Evolutionary conservation across 306 rosid genomes (phyloP).

Genomic region (Dicorynia guianensis): DNA sequence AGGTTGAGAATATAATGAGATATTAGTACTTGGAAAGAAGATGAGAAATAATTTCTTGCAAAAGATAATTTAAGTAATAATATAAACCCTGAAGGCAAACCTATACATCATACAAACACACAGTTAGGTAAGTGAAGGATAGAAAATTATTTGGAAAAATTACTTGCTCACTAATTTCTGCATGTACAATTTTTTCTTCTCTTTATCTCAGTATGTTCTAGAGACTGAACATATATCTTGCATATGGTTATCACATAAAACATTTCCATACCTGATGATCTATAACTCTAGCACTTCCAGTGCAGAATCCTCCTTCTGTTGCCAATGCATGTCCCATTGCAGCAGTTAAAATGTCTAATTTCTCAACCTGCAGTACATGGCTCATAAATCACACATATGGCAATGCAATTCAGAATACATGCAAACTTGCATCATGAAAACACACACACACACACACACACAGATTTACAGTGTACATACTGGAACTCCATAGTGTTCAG

Average conservation of each 20-base stretch:
- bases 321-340: conserved; percentile 99
- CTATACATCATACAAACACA: conserved; percentile 30
- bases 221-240: conserved; percentile 14
- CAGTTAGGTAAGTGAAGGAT: background rate
- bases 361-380: conserved; percentile 70
- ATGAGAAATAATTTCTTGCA: conserved; percentile 34
- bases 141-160: background rate
- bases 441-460: conserved; percentile 16
- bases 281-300: conserved; percentile 89
- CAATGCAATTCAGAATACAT: conserved; percentile 32
- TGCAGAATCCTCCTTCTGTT: conserved; percentile 98
- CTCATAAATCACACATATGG: conserved; percentile 50
- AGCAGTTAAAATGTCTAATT: conserved; percentile 93
- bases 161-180: conserved; percentile 5
- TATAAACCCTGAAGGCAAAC: conserved; percentile 15
- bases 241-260: conserved; percentile 36
- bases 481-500: conserved; percentile 75
- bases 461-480: conserved; percentile 50
- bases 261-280: conserved; percentile 88
- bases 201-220: background rate
- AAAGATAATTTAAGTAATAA: conserved; percentile 2
- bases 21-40: conserved; percentile 41
- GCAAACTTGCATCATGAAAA: conserved; percentile 13
- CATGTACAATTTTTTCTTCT: background rate
- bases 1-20: conserved; percentile 36